Conservation (phyloP, 106 monocot species). For the Alisma plantagoaquatica region DNA sequence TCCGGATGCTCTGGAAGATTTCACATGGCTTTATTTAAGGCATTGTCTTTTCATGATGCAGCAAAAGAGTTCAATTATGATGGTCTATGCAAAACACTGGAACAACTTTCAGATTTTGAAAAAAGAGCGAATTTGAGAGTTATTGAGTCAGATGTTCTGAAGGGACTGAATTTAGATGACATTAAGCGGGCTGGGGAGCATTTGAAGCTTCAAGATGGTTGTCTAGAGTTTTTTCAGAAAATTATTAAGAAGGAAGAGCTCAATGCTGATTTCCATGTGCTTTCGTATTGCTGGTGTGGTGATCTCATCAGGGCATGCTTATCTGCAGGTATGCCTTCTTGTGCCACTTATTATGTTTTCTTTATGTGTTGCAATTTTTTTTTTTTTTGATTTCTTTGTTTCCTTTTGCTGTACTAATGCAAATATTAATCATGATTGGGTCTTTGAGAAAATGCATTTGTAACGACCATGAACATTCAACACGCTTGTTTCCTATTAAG, state of each 20-base stretch:
- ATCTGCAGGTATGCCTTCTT: conserved; percentile 48
- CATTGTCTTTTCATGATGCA: too few species aligned
- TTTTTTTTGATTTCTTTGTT: too few species aligned
- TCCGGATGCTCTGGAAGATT: too few species aligned
- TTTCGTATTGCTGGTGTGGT: conserved; percentile 97
- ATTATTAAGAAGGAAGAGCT: conserved; percentile 36
- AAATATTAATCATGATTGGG: too few species aligned
- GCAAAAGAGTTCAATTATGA: conserved; percentile 51
- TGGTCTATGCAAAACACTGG: conserved; percentile 36
- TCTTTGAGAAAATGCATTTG: too few species aligned
- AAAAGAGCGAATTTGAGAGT: conserved; percentile 72
- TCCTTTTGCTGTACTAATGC: too few species aligned
- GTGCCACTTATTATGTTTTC: background rate
- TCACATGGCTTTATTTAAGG: too few species aligned
- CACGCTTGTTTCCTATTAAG: too few species aligned
- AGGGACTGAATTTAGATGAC: conserved; percentile 66
- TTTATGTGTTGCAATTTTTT: too few species aligned
- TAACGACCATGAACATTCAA: too few species aligned
- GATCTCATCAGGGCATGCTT: conserved; percentile 91
- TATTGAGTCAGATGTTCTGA: conserved; percentile 63
- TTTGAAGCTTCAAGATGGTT: conserved; percentile 77
- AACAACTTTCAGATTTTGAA: conserved; percentile 75
- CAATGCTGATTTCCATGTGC: conserved; percentile 50
- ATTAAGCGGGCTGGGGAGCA: conserved; percentile 75
- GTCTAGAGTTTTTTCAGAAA: conserved; percentile 62